Evolutionary conservation across 345 rosid species (phyloP).

Genomic region (Pseudoturritis turrita): DNA sequence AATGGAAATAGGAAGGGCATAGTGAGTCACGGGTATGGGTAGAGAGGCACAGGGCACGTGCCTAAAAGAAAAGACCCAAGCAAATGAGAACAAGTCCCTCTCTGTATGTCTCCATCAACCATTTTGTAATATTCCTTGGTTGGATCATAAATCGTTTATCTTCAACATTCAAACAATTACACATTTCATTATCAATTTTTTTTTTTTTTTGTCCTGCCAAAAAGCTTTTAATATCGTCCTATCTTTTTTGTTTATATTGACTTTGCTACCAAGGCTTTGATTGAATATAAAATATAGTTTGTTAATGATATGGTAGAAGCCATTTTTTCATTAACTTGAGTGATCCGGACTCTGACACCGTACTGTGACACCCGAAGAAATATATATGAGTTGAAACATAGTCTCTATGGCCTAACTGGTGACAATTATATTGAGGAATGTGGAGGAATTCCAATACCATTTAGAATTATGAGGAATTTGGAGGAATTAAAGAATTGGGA

Average conservation of each 20-base stretch:
- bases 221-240: slow-evolving; percentile 16
- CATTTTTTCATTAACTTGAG: no score
- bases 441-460: no score
- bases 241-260: slow-evolving; percentile 10
- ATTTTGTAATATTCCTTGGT: slow-evolving; percentile 13
- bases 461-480: no score
- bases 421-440: no score
- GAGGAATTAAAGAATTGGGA: no score
- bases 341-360: no score
- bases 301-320: no score
- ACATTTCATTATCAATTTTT: background rate
- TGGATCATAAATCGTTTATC: background rate
- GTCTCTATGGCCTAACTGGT: no score
- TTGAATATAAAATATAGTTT: no score
- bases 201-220: background rate
- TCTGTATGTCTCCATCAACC: slow-evolving; percentile 24
- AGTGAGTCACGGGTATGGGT: slow-evolving; percentile 29
- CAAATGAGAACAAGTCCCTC: slow-evolving; percentile 23
- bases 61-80: slow-evolving; percentile 20
- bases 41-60: slow-evolving; percentile 21
- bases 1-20: background rate
- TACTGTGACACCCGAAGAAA: no score
- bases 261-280: background rate
- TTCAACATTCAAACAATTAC: background rate
- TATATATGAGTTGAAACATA: no score